Evolutionary conservation across 73 alveolate species (phyloP).

Genomic region (Paramecium biaurelia): DNA sequence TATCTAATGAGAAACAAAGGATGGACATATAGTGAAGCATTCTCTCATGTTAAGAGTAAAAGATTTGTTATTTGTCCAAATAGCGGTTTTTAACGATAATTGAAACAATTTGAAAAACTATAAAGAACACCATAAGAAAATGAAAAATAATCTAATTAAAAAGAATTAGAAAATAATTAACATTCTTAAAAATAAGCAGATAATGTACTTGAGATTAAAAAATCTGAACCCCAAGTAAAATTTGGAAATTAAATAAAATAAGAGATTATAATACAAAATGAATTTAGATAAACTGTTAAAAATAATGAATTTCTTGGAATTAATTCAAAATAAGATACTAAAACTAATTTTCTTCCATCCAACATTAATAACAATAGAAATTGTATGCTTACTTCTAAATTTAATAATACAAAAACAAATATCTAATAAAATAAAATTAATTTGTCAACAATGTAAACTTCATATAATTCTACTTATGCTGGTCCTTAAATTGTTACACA

Average conservation of each 20-base stretch:
- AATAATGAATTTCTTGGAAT: not conserved
- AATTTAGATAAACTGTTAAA: not conserved
- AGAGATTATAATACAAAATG: not conserved
- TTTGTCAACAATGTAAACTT: not conserved
- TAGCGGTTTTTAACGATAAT: slow-evolving; percentile 83
- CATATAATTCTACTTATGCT: not conserved
- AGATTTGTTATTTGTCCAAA: slow-evolving; percentile 89
- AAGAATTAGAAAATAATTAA: not conserved
- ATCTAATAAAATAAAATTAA: not conserved
- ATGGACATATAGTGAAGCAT: slow-evolving; percentile 76
- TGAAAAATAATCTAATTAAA: not conserved
- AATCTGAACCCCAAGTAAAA: not conserved
- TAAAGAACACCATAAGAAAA: not conserved
- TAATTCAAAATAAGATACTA: not conserved
- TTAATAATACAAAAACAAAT: not conserved
- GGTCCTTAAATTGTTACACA: slow-evolving; percentile 41
- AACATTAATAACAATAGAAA: not conserved
- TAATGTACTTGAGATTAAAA: not conserved
- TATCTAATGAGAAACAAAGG: slow-evolving; percentile 85
- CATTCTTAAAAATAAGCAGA: not conserved
- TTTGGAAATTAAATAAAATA: not conserved
- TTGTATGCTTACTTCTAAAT: not conserved
- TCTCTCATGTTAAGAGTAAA: slow-evolving; percentile 77
- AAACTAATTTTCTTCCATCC: not conserved
- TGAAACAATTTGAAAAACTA: slow-evolving; percentile 77